These are phyloP conservation scores for Orbilia blumenaviensis DNA, from an alignment of 2,329 filamentous ascomycete genomes.

Conservation along the genomic window DNA sequence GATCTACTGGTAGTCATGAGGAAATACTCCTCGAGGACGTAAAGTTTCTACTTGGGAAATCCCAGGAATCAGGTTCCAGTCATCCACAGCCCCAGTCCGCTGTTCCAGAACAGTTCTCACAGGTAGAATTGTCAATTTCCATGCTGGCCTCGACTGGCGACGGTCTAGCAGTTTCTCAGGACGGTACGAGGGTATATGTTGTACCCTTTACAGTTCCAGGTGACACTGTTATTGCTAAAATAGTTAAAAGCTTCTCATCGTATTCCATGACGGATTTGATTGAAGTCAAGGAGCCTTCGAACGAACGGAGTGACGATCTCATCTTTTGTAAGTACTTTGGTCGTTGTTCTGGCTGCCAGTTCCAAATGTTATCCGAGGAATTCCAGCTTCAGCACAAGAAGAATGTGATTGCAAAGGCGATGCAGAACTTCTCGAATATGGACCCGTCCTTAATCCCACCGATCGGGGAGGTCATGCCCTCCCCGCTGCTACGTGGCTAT, in stretches of 20 bases:
- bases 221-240: slow-evolving; percentile 79
- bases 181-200: slow-evolving; percentile 77
- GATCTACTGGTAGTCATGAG: slow-evolving; percentile 26
- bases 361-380: slow-evolving; percentile 92
- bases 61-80: not conserved
- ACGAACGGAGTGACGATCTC: slow-evolving; percentile 77
- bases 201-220: slow-evolving; percentile 90
- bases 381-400: slow-evolving; percentile 87
- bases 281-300: slow-evolving; percentile 76
- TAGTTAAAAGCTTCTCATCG: slow-evolving; percentile 76
- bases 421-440: slow-evolving; percentile 86
- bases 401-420: slow-evolving; percentile 88
- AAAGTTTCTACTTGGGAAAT: slow-evolving; percentile 5
- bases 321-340: slow-evolving; percentile 87
- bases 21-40: slow-evolving; percentile 33
- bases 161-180: slow-evolving; percentile 77
- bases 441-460: slow-evolving; percentile 77
- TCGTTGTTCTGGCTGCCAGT: slow-evolving; percentile 89
- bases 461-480: slow-evolving; percentile 85
- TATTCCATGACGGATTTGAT: slow-evolving; percentile 85
- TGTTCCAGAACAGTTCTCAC: slow-evolving; percentile 72
- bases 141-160: slow-evolving; percentile 92
- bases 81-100: slow-evolving; percentile 60
- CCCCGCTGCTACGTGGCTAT: slow-evolving; percentile 90
- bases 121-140: slow-evolving; percentile 82